These are phyloP conservation scores for Geranium brycei DNA, from an alignment of 345 rosid species.

Conservation along the genomic window DNA sequence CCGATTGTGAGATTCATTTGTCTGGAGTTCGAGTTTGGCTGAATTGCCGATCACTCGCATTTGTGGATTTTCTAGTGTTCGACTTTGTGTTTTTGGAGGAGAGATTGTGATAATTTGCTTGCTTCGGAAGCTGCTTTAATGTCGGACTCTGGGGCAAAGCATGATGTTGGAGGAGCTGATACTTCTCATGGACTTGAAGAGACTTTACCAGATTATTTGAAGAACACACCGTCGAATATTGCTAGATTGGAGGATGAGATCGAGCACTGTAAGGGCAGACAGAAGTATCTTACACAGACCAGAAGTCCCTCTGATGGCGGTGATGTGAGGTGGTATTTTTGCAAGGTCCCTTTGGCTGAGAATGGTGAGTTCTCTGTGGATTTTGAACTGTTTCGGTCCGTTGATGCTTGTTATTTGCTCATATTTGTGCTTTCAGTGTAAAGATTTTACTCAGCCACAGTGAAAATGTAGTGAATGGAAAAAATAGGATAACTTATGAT, in stretches of 20 bases:
- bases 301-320: slow-evolving; percentile 77
- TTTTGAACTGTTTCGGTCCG: not conserved
- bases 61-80: not conserved
- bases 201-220: slow-evolving; percentile 56
- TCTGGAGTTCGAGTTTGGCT: not conserved
- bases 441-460: not conserved
- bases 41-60: not conserved
- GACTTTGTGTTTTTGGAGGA: not conserved
- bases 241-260: slow-evolving; percentile 86
- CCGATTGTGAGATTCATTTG: not conserved
- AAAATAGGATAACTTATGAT: not conserved
- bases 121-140: slow-evolving; percentile 13
- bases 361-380: slow-evolving; percentile 35
- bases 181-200: slow-evolving; percentile 23
- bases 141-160: slow-evolving; percentile 28
- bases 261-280: slow-evolving; percentile 63
- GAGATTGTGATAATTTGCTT: not conserved
- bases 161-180: slow-evolving; percentile 5
- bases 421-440: slow-evolving; percentile 1
- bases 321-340: slow-evolving; percentile 91
- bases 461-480: not conserved
- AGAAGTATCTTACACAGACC: slow-evolving; percentile 77
- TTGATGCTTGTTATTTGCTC: not conserved
- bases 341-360: slow-evolving; percentile 62
- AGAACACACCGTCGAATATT: slow-evolving; percentile 84